Evolutionary conservation across 768 basidiomycete species (phyloP).

Genomic region (Lactarius trivialis): DNA sequence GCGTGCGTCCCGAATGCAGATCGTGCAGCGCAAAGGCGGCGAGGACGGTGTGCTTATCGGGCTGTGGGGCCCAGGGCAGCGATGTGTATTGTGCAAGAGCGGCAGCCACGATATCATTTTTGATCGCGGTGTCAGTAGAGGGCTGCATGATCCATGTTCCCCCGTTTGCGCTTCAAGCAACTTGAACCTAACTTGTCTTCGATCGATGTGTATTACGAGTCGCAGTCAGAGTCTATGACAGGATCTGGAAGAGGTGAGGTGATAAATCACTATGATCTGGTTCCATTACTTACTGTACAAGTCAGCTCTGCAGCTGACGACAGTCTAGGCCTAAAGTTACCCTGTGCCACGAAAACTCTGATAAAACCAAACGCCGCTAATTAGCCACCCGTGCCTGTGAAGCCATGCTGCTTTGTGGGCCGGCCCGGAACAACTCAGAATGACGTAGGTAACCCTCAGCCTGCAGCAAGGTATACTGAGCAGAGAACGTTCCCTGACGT

Average conservation of each 20-base stretch:
- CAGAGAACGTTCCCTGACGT: not conserved
- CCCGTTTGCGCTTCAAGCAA: not conserved
- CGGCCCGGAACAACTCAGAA: not conserved
- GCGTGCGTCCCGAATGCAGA: slow-evolving; percentile 28
- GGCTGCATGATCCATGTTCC: not conserved
- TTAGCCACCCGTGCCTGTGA: not conserved
- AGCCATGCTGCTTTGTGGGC: not conserved
- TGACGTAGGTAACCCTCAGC: not conserved
- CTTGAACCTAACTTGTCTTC: not conserved
- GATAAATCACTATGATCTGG: not conserved
- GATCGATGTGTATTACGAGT: not conserved
- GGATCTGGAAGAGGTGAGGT: not conserved
- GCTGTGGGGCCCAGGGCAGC: slow-evolving; percentile 45
- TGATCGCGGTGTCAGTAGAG: slow-evolving; percentile 18
- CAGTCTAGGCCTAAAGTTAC: not conserved
- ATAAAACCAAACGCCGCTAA: not conserved
- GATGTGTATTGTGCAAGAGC: slow-evolving; percentile 41
- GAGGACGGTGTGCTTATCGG: slow-evolving; percentile 55
- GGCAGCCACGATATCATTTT: slow-evolving; percentile 31
- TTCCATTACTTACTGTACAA: not conserved
- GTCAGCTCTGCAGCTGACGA: not conserved
- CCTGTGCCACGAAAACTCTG: not conserved
- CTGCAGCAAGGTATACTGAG: not conserved
- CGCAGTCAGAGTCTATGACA: not conserved
- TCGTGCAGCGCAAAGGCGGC: slow-evolving; percentile 50